phyloP scores from a whole-genome alignment of 2,329 filamentous ascomycete species.

The Chaetoscypha palmicola region DNA sequence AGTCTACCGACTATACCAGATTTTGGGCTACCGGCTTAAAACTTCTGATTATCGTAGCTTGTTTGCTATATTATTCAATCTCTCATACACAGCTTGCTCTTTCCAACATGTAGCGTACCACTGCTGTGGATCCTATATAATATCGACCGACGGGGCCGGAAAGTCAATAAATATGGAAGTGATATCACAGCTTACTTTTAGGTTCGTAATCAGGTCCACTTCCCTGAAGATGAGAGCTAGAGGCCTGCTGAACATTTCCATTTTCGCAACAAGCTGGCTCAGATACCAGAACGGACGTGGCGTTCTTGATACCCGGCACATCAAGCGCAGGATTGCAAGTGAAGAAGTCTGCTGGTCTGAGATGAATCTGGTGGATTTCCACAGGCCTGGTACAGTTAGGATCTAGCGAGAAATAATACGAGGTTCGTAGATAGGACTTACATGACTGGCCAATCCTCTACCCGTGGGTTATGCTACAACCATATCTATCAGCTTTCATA shows the following conservation, averaged over 20 bases:
- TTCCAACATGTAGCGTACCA: too few species aligned
- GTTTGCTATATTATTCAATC: too few species aligned
- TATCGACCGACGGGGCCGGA: too few species aligned
- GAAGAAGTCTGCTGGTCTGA: conserved; percentile 53
- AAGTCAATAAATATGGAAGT: too few species aligned
- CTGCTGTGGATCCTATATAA: too few species aligned
- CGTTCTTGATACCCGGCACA: conserved; percentile 37
- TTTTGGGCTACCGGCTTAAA: too few species aligned
- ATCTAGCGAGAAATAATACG: background rate
- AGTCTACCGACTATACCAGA: too few species aligned
- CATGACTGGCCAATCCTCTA: conserved; percentile 91
- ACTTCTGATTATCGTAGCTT: too few species aligned
- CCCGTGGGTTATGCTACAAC: conserved; percentile 65
- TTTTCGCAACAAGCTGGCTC: conserved; percentile 17
- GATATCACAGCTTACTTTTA: conserved; percentile 17
- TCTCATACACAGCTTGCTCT: too few species aligned
- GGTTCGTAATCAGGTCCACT: conserved; percentile 20
- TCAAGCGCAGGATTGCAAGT: conserved; percentile 49
- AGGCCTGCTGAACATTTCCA: conserved; percentile 17
- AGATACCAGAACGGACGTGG: conserved; percentile 15
- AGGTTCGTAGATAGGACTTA: conserved; percentile 14
- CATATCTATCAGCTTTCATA: background rate
- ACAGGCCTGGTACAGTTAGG: conserved; percentile 41
- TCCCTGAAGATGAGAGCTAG: conserved; percentile 19
- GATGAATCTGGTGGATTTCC: conserved; percentile 71